Evolutionary conservation across 2,329 filamentous ascomycete genomes (phyloP), one percentile per base, ranked within the genome.

Genomic region (Calonectria honghensis): DNA sequence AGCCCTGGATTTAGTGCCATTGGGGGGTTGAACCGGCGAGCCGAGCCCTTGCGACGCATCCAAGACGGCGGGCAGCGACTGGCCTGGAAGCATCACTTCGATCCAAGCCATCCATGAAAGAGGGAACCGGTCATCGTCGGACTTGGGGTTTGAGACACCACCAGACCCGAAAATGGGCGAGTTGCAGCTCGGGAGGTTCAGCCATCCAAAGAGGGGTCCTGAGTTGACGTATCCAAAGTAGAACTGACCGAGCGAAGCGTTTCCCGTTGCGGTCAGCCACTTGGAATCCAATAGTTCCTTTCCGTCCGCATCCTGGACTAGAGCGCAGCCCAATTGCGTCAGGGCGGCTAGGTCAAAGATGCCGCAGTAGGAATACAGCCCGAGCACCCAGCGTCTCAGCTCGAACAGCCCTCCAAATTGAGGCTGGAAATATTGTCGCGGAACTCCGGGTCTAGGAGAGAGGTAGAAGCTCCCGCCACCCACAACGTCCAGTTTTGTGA

Each of bases 231-330:
- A 54, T 16, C 51, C 51, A 31, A 54, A 54, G 16, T 54, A 16
- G 29, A 29, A 27, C 16, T 54, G 51, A 13, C 51, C 51, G 13
- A 54, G 51, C 16, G 51, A 54, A 4, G 51, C 24, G 29, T 54
- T 54, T 31, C 51, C 51, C 13, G 51, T 54, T 31, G 51, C 51
- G 13, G 51, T 18, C 16, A 54, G 13, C 51, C 51, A 54, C 16
- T 29, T 54, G 11, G 51, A 54, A 31, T 54, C 51, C 27, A 54
- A 54, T 54, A 54, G 51, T 29, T 54, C 51, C 51, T 29, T 27
- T 27, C 51, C 51, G 29, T 54, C 51, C 7, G 51, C 13, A 20
- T 31, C 16, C 6, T 54, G 51, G 51, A 54, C 51, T 16, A 54
- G 51, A 29, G 51, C 27, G 16, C 51, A 54, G 13, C 51, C 51